phyloP scores from a whole-genome alignment of 768 basidiomycete species.

The Lepiota venenata region DNA sequence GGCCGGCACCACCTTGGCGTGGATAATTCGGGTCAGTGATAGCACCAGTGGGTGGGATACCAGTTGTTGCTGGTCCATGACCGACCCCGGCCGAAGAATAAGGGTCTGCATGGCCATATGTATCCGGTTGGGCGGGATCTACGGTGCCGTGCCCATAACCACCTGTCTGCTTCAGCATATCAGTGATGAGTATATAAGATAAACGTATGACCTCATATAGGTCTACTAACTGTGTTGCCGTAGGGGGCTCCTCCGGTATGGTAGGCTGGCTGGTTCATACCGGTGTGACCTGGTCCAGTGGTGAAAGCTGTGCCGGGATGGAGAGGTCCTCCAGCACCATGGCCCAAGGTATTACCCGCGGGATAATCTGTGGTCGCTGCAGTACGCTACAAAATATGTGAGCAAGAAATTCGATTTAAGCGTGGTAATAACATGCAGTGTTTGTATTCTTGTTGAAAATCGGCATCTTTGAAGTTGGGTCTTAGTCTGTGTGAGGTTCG shows the following conservation, averaged over 20 bases:
- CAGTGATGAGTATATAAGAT: background rate
- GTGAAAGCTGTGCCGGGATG: background rate
- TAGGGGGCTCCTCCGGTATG: no score
- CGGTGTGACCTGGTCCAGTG: no score
- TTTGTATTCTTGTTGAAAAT: background rate
- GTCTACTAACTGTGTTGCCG: no score
- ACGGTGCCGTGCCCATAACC: background rate
- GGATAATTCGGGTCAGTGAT: constrained; percentile 18
- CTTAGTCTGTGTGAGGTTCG: no score
- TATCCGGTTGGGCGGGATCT: no score
- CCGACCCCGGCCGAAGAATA: background rate
- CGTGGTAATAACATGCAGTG: background rate
- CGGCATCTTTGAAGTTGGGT: background rate
- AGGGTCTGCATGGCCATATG: no score
- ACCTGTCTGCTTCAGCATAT: background rate
- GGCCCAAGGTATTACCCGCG: background rate
- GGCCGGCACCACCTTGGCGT: constrained; percentile 23
- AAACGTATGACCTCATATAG: no score
- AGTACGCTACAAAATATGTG: background rate
- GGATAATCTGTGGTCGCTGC: background rate
- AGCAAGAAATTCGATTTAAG: background rate
- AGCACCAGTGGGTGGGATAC: constrained; percentile 20
- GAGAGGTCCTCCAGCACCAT: background rate
- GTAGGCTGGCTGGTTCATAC: no score
- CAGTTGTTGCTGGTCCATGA: background rate